A percentile compares a stretch with the other conserved stretches of the same genome.
These are phyloP conservation scores for Diaporthe ampelina DNA, from an alignment of 2,329 filamentous ascomycete species.

Conservation along the genomic window DNA sequence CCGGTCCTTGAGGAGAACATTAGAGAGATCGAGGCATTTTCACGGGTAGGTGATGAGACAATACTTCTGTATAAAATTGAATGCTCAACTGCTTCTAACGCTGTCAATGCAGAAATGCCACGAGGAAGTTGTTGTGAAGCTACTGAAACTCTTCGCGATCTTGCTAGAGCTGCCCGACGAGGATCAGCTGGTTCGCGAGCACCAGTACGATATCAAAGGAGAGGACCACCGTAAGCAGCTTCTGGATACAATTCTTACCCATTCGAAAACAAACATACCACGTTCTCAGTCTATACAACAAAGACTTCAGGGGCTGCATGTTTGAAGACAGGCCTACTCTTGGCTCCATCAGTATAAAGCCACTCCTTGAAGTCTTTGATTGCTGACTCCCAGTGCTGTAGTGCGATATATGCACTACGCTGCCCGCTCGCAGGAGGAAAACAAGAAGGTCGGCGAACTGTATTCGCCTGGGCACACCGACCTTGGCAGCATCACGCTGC, in stretches of 20 bases:
- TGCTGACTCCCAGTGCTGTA: too few relatives aligned
- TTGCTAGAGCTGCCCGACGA: slow-evolving; percentile 72
- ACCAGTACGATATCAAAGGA: slow-evolving; percentile 69
- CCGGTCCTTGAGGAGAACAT: slow-evolving; percentile 62
- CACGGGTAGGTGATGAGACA: slow-evolving; percentile 42
- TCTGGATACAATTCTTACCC: too few relatives aligned
- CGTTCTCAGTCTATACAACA: too few relatives aligned
- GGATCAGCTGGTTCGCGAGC: slow-evolving; percentile 66
- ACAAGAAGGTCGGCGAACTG: slow-evolving; percentile 58
- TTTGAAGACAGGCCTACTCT: too few relatives aligned
- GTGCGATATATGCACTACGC: slow-evolving; percentile 74
- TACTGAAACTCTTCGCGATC: slow-evolving; percentile 72
- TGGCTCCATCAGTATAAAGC: too few relatives aligned
- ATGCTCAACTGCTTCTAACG: slow-evolving; percentile 45
- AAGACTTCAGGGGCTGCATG: too few relatives aligned
- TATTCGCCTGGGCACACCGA: slow-evolving; percentile 68
- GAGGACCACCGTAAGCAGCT: slow-evolving; percentile 62
- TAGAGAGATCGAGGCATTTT: slow-evolving; percentile 68
- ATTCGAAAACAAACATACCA: too few relatives aligned
- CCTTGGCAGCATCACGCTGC: slow-evolving; percentile 67
- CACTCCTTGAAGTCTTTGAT: too few relatives aligned
- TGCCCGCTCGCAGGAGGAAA: slow-evolving; percentile 62
- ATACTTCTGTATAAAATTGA: neutral
- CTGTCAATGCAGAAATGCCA: slow-evolving; percentile 55
- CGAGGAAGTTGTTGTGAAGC: slow-evolving; percentile 67